Conservation (phyloP, 805 yeast genomes). For the Hermanozyma aechmeae region DNA sequence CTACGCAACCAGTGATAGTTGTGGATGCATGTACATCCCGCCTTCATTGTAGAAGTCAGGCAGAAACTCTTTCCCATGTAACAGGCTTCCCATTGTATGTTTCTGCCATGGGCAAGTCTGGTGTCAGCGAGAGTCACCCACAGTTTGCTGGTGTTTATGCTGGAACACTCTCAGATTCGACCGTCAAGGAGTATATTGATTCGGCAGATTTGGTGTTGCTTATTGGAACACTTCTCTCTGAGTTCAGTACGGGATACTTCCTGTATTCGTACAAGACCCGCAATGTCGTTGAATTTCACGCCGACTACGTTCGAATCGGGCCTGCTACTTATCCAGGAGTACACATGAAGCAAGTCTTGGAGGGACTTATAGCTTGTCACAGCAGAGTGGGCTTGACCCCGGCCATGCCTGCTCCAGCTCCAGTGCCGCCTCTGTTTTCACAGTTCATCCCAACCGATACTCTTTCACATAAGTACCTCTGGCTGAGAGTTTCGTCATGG, state of each 20-base stretch:
- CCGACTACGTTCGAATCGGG: constrained; percentile 12
- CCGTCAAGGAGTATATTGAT: constrained; percentile 13
- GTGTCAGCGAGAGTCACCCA: constrained; percentile 52
- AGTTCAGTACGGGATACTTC: constrained; percentile 16
- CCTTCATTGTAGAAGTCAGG: constrained; percentile 61
- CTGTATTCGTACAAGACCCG: constrained; percentile 12
- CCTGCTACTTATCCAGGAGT: constrained; percentile 10
- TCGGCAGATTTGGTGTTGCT: constrained; percentile 13
- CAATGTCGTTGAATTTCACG: constrained; percentile 15
- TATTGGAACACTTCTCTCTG: constrained; percentile 15
- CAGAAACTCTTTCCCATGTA: constrained; percentile 47
- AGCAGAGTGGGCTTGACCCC: background rate
- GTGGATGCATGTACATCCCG: constrained; percentile 85
- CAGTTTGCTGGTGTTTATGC: constrained; percentile 7
- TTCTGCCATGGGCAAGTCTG: constrained; percentile 88
- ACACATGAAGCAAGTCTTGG: constrained; percentile 12
- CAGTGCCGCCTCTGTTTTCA: background rate
- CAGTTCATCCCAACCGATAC: background rate
- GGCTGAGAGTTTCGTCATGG: constrained; percentile 16
- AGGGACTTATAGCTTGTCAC: constrained; percentile 5
- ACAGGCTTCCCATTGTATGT: constrained; percentile 78
- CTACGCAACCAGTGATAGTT: constrained; percentile 64
- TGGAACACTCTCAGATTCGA: constrained; percentile 15
- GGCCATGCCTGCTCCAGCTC: background rate
- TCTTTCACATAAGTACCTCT: constrained; percentile 17